A percentile compares a stretch with the other conserved stretches of the same genome.
Evolutionary conservation across 2,329 filamentous ascomycete species (phyloP).

Genomic region (Xylariaceae sp.): DNA sequence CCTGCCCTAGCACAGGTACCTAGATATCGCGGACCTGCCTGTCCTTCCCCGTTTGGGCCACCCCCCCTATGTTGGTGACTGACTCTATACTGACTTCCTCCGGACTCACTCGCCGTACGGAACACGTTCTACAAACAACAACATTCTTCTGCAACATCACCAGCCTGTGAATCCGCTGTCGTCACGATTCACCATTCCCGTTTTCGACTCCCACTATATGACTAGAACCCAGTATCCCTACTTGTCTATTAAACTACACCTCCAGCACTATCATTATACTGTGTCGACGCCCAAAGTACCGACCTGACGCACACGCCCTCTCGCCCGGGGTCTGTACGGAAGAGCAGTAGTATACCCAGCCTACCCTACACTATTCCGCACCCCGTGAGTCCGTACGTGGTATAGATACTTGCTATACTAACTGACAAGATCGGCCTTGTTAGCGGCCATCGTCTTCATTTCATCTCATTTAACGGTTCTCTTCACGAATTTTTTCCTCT

Average conservation of each 20-base stretch:
- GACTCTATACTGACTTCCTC: neutral
- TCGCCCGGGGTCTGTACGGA: too few species aligned
- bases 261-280: neutral
- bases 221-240: neutral
- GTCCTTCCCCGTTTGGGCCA: neutral
- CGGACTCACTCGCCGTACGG: neutral
- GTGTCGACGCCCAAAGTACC: neutral
- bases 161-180: neutral
- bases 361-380: too few species aligned
- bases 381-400: neutral
- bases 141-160: neutral
- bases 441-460: slow-evolving; percentile 9
- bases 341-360: too few species aligned
- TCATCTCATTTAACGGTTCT: neutral
- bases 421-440: slow-evolving; percentile 6
- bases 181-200: neutral
- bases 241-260: neutral
- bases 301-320: too few species aligned
- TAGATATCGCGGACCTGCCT: neutral
- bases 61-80: neutral
- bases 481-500: slow-evolving; percentile 3
- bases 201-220: neutral
- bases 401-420: neutral
- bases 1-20: neutral
- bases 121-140: neutral